Percentiles rank a stretch among this genome's conserved stretches.
phyloP scores from a whole-genome alignment of 768 basidiomycete genomes.

The Serpula lacrymans region DNA sequence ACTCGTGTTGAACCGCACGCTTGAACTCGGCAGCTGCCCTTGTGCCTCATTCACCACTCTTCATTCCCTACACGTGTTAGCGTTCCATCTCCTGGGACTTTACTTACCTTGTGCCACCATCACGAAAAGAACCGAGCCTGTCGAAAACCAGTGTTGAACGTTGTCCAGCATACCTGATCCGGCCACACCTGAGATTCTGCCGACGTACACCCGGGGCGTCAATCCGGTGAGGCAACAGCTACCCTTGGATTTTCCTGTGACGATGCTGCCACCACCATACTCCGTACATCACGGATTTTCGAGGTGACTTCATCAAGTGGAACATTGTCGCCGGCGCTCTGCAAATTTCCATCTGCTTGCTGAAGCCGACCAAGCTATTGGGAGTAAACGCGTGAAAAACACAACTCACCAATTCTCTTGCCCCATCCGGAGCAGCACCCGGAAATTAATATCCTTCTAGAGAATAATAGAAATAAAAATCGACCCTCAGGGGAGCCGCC shows the following conservation, averaged over 20 bases:
- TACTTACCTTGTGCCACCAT: constrained; percentile 3
- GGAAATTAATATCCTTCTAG: constrained; percentile 1
- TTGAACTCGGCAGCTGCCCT: constrained; percentile 10
- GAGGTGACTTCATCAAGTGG: too few species aligned
- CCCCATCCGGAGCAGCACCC: background rate
- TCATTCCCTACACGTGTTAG: constrained; percentile 4
- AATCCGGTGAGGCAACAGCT: background rate
- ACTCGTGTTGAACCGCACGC: constrained; percentile 1
- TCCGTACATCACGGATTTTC: too few species aligned
- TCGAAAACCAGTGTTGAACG: constrained; percentile 1
- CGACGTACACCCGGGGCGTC: constrained; percentile 2
- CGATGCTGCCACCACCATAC: background rate
- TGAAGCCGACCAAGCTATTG: background rate
- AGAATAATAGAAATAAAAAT: background rate
- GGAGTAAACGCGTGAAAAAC: too few species aligned
- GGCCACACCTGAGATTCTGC: background rate
- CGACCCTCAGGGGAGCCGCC: too few species aligned
- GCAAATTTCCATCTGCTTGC: too few species aligned
- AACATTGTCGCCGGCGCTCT: too few species aligned
- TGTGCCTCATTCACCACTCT: constrained; percentile 3
- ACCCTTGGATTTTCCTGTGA: too few species aligned
- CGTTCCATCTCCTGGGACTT: background rate
- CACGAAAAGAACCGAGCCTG: background rate
- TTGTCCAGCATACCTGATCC: constrained; percentile 7
- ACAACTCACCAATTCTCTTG: background rate